These are phyloP conservation scores for Lasiodiplodia sp. DNA, from an alignment of 2,329 filamentous ascomycete genomes.

Conservation along the genomic window DNA sequence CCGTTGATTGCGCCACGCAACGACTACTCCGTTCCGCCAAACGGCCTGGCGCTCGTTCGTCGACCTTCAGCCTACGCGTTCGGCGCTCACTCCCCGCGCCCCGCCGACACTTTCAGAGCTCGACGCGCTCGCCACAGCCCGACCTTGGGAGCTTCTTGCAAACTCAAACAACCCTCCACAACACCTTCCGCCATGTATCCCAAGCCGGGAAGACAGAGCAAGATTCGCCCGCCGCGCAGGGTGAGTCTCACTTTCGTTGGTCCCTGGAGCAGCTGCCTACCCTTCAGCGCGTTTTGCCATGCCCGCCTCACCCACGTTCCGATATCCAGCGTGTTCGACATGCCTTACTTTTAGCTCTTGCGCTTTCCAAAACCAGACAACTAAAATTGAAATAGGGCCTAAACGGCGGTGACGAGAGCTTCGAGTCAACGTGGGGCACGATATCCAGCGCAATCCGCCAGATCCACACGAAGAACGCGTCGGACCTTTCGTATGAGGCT, in stretches of 20 bases:
- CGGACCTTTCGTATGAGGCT: constrained; percentile 89
- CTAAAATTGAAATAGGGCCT: constrained; percentile 57
- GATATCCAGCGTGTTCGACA: background rate
- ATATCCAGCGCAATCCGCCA: constrained; percentile 80
- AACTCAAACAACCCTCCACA: background rate
- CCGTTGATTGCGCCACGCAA: background rate
- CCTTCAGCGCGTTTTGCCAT: background rate
- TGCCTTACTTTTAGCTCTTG: too few species aligned
- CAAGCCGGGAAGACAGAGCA: constrained; percentile 50
- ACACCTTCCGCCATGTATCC: constrained; percentile 20
- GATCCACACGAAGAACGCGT: constrained; percentile 92
- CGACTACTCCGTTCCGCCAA: background rate
- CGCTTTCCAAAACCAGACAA: background rate
- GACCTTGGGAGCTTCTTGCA: background rate
- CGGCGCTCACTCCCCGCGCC: constrained; percentile 10
- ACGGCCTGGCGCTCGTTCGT: constrained; percentile 3
- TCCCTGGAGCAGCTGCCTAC: background rate
- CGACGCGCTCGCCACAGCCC: background rate
- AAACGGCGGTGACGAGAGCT: constrained; percentile 72
- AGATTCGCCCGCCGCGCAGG: constrained; percentile 72
- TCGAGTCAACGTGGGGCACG: constrained; percentile 83
- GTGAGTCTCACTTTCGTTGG: constrained; percentile 56
- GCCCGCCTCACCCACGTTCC: background rate
- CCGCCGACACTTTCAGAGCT: constrained; percentile 13
- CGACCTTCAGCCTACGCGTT: background rate